Conservation (phyloP, 2,329 filamentous ascomycete genomes). For the Beauveria bassiana region DNA sequence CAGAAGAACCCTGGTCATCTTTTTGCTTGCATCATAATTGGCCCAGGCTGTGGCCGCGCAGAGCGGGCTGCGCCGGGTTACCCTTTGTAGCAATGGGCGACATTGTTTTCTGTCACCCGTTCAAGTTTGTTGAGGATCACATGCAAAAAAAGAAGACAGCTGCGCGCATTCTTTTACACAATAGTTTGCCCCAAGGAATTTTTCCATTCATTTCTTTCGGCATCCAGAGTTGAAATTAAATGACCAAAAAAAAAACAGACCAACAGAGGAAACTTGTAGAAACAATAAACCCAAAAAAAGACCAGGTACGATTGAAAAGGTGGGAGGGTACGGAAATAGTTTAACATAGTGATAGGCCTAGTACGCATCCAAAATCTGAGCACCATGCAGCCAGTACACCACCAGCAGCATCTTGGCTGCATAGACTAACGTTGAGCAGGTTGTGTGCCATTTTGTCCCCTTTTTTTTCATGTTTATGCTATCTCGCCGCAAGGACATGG, state of each 20-base stretch:
- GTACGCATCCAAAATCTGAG: background rate
- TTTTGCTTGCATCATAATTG: too few species aligned
- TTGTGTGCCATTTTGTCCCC: too few species aligned
- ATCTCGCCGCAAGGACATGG: background rate
- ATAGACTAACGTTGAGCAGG: background rate
- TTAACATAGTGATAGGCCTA: too few species aligned
- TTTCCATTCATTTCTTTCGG: background rate
- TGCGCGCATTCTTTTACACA: background rate
- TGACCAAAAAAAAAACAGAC: background rate
- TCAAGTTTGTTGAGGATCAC: conserved; percentile 12
- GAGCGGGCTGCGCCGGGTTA: background rate
- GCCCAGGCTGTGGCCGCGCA: background rate
- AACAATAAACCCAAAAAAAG: background rate
- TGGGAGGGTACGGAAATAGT: background rate
- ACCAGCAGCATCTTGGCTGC: background rate
- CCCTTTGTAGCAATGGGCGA: background rate
- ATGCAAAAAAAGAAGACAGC: conserved; percentile 3
- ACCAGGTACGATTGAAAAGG: background rate
- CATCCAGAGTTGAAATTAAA: background rate
- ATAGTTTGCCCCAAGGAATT: background rate
- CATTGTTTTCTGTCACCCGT: too few species aligned
- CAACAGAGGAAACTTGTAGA: too few species aligned
- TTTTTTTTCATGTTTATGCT: too few species aligned
- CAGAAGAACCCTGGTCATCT: too few species aligned
- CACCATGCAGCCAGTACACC: background rate